These are phyloP conservation scores for Phytophthora citrophthora DNA, from an alignment of 352 stramenopile genomes.

Conservation along the genomic window DNA sequence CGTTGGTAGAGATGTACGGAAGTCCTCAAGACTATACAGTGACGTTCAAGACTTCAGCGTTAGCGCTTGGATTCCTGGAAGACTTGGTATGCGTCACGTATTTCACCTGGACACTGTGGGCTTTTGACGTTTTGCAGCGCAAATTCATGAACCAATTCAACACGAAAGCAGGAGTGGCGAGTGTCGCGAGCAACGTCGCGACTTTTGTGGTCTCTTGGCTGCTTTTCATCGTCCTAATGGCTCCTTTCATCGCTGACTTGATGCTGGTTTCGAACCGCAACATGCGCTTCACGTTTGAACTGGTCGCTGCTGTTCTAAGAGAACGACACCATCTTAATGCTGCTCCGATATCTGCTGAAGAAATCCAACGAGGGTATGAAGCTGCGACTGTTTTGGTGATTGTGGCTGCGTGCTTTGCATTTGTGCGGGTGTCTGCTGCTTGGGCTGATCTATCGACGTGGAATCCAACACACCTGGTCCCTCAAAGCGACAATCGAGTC, in stretches of 20 bases:
- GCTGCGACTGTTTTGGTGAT: slow-evolving; percentile 17
- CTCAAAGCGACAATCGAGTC: background rate
- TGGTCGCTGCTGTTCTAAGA: slow-evolving; percentile 17
- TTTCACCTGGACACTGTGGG: slow-evolving; percentile 25
- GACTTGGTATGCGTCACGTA: slow-evolving; percentile 41
- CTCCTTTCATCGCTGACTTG: slow-evolving; percentile 41
- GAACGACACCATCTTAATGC: slow-evolving; percentile 43
- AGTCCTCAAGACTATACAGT: slow-evolving; percentile 17
- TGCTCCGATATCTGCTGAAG: slow-evolving; percentile 30
- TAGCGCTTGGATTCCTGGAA: slow-evolving; percentile 29
- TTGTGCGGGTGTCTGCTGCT: slow-evolving; percentile 1
- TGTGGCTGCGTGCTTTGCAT: slow-evolving; percentile 12
- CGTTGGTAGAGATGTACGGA: slow-evolving; percentile 33
- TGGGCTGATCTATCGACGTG: slow-evolving; percentile 11
- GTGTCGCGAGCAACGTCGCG: slow-evolving; percentile 5
- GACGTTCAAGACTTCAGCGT: slow-evolving; percentile 17
- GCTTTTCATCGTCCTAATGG: slow-evolving; percentile 28
- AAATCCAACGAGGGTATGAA: slow-evolving; percentile 40
- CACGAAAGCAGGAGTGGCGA: background rate
- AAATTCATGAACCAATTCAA: background rate
- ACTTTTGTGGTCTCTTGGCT: slow-evolving; percentile 18
- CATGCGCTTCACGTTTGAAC: slow-evolving; percentile 55
- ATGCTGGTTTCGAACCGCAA: slow-evolving; percentile 40
- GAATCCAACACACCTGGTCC: slow-evolving; percentile 15
- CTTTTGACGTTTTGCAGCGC: slow-evolving; percentile 16